Evolutionary conservation across 345 rosid species (phyloP), one percentile per base, ranked within the genome.

Genomic region (Citropsis articulata): DNA sequence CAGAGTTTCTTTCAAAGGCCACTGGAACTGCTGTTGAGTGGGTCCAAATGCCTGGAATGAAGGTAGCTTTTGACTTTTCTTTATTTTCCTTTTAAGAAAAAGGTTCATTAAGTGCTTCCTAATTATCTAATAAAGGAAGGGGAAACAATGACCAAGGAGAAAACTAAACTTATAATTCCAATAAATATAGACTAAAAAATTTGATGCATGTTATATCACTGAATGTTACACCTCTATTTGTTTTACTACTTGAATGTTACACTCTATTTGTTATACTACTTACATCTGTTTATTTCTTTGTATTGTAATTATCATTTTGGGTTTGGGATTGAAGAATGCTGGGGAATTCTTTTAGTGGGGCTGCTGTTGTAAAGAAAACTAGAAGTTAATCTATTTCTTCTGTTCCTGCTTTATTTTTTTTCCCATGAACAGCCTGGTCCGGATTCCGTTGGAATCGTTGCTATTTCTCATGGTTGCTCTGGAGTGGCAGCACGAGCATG

Each of bases 31-130:
- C 99, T 85, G 96, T 97, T 69, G 99, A 97, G 98, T 97, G 99
- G 99, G 94, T 97, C 84, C 99, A 97, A 89, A 97, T 94, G 98
- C 99, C 98, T 91, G 98, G 99, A 94, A 97, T 94, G 99, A 97
- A 97, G 99, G 99, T 92, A 88, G 68, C 57, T 81, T 62, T 50
- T 33, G 42, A 36, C 45, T 38, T 71, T 72, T 69, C 10, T 40
- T 71, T 78, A 53, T 70, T 1, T 65, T 57, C 10, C 73, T 33
- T 24, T 22, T 24, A 9, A 38, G 40, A 76, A 24, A 35, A n/a
- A 48, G 25, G 36, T 53, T 48, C 40, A n/a, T 56, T 50, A n/a
- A 36, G 4, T 50, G 31, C 18, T 8, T n/a, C 40, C 19, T 25
- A 53, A 5, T 63, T 67, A 36, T 56, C 13, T 12, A 22, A 19